These are phyloP conservation scores for Collybia sordida DNA, from an alignment of 768 basidiomycete species.

Conservation along the genomic window DNA sequence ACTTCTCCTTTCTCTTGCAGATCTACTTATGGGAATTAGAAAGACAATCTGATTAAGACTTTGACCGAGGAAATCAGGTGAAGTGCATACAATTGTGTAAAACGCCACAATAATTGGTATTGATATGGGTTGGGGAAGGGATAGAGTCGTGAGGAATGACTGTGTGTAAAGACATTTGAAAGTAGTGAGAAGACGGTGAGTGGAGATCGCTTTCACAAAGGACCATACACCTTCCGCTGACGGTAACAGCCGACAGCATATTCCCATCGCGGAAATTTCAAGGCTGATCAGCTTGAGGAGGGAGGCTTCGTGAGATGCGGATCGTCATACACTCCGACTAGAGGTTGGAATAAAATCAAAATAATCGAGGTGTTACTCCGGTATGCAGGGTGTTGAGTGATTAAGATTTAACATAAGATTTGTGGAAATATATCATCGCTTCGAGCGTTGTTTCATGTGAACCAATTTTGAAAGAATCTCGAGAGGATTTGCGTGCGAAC, in stretches of 20 bases:
- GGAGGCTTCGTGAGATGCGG: too few species aligned
- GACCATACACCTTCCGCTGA: neutral
- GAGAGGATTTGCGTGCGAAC: too few species aligned
- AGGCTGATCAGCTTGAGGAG: too few species aligned
- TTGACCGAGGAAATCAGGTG: neutral
- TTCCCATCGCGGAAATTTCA: neutral
- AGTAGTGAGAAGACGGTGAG: neutral
- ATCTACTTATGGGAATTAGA: conserved; percentile 8
- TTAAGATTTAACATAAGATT: too few species aligned
- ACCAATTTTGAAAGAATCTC: too few species aligned
- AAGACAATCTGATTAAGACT: neutral
- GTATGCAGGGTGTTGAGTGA: too few species aligned
- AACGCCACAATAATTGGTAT: conserved; percentile 15
- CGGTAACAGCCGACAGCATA: conserved; percentile 4
- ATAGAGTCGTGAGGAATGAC: neutral
- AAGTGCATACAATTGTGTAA: conserved; percentile 19
- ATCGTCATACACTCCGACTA: too few species aligned
- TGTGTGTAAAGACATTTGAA: conserved; percentile 7
- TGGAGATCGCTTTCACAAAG: neutral
- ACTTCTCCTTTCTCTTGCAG: conserved; percentile 15
- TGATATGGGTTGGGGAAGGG: conserved; percentile 6
- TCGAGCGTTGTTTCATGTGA: too few species aligned
- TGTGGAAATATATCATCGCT: too few species aligned
- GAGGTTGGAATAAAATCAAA: too few species aligned
- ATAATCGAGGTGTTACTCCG: too few species aligned